Evolutionary conservation across 2,329 filamentous ascomycete species (phyloP).

Genomic region (Penicillium sp.): DNA sequence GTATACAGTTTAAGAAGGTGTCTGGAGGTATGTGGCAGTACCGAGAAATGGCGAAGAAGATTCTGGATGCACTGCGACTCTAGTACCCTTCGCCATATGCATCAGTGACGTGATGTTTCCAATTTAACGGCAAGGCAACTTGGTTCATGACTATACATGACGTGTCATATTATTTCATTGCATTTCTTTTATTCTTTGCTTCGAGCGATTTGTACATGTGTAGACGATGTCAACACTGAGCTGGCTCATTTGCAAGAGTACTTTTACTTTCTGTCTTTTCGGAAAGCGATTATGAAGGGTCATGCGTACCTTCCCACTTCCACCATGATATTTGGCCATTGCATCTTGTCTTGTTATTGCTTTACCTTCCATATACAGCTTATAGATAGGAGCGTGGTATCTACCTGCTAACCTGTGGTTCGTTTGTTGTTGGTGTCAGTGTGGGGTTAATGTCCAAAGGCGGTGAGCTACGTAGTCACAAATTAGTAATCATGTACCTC

Average conservation of each 20-base stretch:
- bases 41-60: conserved; percentile 97
- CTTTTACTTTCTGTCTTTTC: neutral
- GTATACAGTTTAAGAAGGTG: conserved; percentile 97
- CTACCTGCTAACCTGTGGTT: neutral
- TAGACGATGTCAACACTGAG: conserved; percentile 23
- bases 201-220: conserved; percentile 18
- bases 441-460: neutral
- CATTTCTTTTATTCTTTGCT: conserved; percentile 21
- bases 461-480: conserved; percentile 7
- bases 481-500: conserved; percentile 1
- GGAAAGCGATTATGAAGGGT: neutral
- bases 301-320: neutral
- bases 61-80: conserved; percentile 82
- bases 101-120: conserved; percentile 19
- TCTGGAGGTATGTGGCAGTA: conserved; percentile 97
- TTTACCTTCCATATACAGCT: neutral
- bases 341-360: neutral
- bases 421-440: neutral
- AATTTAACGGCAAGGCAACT: conserved; percentile 22
- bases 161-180: conserved; percentile 29
- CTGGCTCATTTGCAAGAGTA: conserved; percentile 26
- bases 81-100: conserved; percentile 42
- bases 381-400: neutral
- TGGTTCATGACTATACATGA: conserved; percentile 35
- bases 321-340: neutral